Evolutionary conservation across 139 green algal genomes (phyloP).

Genomic region (Chlamydomonas applanata): DNA sequence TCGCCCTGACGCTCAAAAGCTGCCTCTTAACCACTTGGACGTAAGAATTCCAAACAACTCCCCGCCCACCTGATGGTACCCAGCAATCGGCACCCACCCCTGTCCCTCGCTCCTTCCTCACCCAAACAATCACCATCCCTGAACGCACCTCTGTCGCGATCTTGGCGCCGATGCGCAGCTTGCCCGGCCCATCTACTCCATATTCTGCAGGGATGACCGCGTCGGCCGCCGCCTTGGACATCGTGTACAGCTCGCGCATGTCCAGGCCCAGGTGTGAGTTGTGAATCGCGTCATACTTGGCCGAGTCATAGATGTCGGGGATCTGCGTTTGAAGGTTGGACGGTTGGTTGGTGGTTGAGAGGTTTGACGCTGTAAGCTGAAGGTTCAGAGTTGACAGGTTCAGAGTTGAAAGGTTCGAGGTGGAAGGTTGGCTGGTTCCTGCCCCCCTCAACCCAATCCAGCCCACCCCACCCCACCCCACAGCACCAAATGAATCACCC

Average conservation of each 20-base stretch:
- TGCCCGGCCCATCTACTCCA: slow-evolving; percentile 55
- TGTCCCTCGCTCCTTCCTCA: not conserved
- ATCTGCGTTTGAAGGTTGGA: slow-evolving; percentile 65
- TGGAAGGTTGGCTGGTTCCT: not conserved
- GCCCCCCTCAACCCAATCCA: not conserved
- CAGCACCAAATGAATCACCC: too few species aligned
- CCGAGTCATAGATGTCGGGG: slow-evolving; percentile 91
- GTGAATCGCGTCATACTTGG: slow-evolving; percentile 96
- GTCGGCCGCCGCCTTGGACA: slow-evolving; percentile 71
- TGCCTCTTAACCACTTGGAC: too few species aligned
- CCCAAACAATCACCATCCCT: too few species aligned
- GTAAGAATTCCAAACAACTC: too few species aligned
- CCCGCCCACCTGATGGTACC: too few species aligned
- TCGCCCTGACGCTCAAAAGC: too few species aligned
- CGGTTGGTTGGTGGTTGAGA: too few species aligned
- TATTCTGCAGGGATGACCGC: slow-evolving; percentile 72
- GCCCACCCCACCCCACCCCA: not conserved
- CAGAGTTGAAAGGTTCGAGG: not conserved
- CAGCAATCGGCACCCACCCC: not conserved
- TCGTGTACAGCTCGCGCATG: slow-evolving; percentile 54
- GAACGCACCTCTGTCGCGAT: slow-evolving; percentile 7
- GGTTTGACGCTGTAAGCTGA: too few species aligned
- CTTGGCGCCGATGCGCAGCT: slow-evolving; percentile 10
- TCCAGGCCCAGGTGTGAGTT: slow-evolving; percentile 82
- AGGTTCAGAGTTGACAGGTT: not conserved